phyloP scores from a whole-genome alignment of 176 grass and related monocot genomes.

The Oryza longistaminata region DNA sequence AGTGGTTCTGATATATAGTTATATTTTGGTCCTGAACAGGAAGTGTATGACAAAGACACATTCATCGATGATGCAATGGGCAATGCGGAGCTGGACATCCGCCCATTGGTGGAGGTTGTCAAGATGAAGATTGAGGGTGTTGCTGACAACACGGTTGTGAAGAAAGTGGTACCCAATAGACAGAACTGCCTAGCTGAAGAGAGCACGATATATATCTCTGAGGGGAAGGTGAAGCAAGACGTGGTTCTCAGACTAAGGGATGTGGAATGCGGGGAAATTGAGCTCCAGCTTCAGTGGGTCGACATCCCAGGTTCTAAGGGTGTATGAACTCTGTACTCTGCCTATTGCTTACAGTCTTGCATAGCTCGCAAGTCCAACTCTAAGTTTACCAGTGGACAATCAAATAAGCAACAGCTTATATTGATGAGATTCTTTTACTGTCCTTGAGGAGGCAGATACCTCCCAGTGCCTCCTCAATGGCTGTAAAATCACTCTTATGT shows the following conservation, averaged over 20 bases:
- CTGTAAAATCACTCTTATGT: not conserved
- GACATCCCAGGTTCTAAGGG: constrained; percentile 43
- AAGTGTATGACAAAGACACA: constrained; percentile 88
- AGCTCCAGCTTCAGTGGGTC: constrained; percentile 63
- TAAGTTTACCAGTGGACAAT: not conserved
- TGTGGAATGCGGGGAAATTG: constrained; percentile 63
- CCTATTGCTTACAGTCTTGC: not conserved
- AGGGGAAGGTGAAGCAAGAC: constrained; percentile 65
- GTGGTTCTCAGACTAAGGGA: constrained; percentile 55
- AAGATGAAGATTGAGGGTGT: constrained; percentile 65
- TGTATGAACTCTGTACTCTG: constrained; percentile 10
- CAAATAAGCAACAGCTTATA: not conserved
- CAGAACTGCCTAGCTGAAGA: constrained; percentile 72
- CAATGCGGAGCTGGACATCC: constrained; percentile 69
- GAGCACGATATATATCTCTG: constrained; percentile 41
- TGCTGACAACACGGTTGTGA: constrained; percentile 44
- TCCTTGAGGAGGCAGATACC: not conserved
- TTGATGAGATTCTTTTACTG: not conserved
- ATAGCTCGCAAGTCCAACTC: not conserved
- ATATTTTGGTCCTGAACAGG: constrained; percentile 45
- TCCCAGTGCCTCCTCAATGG: not conserved
- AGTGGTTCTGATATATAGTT: not conserved
- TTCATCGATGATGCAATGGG: constrained; percentile 89
- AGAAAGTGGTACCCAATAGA: constrained; percentile 55
- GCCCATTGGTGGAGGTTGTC: constrained; percentile 61